A percentile compares a stretch with the other conserved stretches of the same genome.
Conservation (phyloP, 2,329 filamentous ascomycete species). For the Ceratocystis eucalypticola region DNA sequence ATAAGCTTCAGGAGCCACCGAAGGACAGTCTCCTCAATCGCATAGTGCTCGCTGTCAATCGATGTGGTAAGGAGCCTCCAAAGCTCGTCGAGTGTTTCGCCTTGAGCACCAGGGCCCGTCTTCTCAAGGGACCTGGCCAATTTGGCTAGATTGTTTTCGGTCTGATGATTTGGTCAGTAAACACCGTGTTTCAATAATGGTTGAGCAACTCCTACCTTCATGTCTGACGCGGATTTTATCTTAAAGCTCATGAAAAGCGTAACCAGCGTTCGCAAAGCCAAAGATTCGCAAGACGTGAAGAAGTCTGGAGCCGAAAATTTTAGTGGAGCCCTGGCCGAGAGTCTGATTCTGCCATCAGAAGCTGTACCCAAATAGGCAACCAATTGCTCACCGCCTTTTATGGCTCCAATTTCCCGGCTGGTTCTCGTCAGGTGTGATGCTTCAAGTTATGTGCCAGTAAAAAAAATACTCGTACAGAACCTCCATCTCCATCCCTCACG, state of each 20-base stretch:
- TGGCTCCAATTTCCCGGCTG: conserved; percentile 27
- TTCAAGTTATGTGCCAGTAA: neutral
- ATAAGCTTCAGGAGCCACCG: conserved; percentile 52
- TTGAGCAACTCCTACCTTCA: conserved; percentile 5
- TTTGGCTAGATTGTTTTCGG: conserved; percentile 34
- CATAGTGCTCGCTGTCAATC: conserved; percentile 33
- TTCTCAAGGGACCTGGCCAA: conserved; percentile 44
- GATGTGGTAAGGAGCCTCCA: conserved; percentile 37
- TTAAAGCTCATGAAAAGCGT: neutral
- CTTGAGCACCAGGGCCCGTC: conserved; percentile 31
- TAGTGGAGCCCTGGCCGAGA: conserved; percentile 17
- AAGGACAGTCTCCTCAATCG: conserved; percentile 44
- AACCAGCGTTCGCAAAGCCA: conserved; percentile 18
- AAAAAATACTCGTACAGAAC: conserved; percentile 14
- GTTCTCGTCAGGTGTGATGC: conserved; percentile 25
- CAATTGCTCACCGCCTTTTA: conserved; percentile 33
- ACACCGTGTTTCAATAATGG: neutral
- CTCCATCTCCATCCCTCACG: conserved; percentile 8
- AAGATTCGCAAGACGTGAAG: neutral
- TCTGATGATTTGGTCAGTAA: conserved; percentile 23
- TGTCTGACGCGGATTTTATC: neutral
- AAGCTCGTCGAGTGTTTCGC: conserved; percentile 36
- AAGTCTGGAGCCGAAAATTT: conserved; percentile 18
- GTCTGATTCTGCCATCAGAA: conserved; percentile 32
- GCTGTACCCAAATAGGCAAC: conserved; percentile 22